phyloP scores from a whole-genome alignment of 176 grass and related monocot genomes.

The Oryza australiensis region DNA sequence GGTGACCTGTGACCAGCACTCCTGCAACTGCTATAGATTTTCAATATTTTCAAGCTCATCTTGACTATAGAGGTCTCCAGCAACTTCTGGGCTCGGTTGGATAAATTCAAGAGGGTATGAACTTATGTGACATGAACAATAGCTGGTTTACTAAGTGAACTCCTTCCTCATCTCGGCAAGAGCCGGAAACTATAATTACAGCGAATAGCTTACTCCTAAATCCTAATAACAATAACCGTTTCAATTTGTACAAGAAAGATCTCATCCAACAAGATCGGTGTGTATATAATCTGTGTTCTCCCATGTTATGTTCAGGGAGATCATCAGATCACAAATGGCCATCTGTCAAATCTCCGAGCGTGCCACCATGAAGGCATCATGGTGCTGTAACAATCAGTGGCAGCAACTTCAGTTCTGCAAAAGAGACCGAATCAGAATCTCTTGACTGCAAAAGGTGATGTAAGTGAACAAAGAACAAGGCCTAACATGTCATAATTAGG shows the following conservation, averaged over 20 bases:
- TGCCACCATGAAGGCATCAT: background rate
- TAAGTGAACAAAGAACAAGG: background rate
- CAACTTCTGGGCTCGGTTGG: too few species aligned
- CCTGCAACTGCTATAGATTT: too few species aligned
- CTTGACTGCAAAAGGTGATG: background rate
- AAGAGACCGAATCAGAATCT: conserved; percentile 1
- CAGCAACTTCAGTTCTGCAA: background rate
- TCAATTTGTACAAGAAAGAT: conserved; percentile 22
- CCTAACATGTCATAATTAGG: background rate
- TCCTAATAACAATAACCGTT: conserved; percentile 17
- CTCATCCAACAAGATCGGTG: background rate
- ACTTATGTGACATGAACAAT: background rate
- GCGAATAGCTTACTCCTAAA: conserved; percentile 23
- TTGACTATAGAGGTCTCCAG: too few species aligned
- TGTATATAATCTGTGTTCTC: background rate
- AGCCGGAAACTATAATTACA: conserved; percentile 14
- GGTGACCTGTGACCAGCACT: too few species aligned
- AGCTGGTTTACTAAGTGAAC: conserved; percentile 2
- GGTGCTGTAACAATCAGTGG: background rate
- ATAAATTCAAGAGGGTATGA: background rate
- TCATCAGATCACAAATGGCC: background rate
- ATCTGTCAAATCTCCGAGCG: background rate
- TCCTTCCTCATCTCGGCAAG: conserved; percentile 1
- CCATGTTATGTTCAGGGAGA: background rate
- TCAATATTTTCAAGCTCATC: too few species aligned